phyloP scores from a whole-genome alignment of 768 basidiomycete species.

The Lentinus brumalis region DNA sequence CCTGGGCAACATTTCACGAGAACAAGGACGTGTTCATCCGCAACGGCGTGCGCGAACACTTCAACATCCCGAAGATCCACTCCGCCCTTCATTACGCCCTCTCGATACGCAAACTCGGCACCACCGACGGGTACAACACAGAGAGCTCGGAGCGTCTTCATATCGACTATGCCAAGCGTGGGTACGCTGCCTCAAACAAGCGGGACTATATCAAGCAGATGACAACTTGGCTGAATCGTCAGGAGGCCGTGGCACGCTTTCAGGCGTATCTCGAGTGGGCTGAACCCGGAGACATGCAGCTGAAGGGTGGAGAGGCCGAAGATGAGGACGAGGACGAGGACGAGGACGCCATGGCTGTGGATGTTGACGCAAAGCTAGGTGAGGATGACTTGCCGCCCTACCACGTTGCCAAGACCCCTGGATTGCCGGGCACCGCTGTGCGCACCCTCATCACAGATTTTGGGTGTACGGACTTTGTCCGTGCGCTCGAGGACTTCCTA shows the following conservation, averaged over 20 bases:
- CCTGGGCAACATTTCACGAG: constrained; percentile 38
- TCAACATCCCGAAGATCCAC: constrained; percentile 46
- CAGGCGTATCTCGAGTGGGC: constrained; percentile 32
- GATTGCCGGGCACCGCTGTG: background rate
- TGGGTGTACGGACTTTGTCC: background rate
- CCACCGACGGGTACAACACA: constrained; percentile 41
- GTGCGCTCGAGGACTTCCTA: background rate
- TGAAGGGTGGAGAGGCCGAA: background rate
- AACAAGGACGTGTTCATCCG: constrained; percentile 40
- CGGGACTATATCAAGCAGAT: constrained; percentile 40
- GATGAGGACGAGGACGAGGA: background rate
- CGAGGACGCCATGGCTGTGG: background rate
- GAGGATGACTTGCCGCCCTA: background rate
- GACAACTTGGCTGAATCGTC: constrained; percentile 37
- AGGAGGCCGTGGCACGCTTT: constrained; percentile 32
- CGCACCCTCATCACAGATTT: background rate
- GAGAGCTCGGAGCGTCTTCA: constrained; percentile 41
- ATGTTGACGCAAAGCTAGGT: background rate
- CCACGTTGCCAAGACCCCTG: background rate
- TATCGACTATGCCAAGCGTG: constrained; percentile 40
- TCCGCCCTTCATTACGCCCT: constrained; percentile 34
- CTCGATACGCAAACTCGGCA: constrained; percentile 34
- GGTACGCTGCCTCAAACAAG: constrained; percentile 36
- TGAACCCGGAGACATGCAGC: background rate
- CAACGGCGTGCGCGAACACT: constrained; percentile 33